These are phyloP conservation scores for Aspergillus glaucus DNA, from an alignment of 2,329 filamentous ascomycete species.

Conservation along the genomic window DNA sequence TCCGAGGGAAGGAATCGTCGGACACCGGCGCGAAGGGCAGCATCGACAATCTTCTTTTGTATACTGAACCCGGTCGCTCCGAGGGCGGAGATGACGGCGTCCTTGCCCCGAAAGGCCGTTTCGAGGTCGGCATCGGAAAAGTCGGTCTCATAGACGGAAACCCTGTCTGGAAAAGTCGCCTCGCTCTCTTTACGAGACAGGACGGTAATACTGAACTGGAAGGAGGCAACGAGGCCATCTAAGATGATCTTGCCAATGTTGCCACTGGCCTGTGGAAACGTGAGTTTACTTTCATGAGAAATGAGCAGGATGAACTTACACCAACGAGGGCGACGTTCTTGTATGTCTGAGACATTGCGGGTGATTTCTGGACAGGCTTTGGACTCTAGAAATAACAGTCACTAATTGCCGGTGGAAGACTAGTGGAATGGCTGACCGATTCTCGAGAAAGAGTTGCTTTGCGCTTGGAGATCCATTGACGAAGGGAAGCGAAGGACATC, in stretches of 20 bases:
- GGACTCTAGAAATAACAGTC: too few relatives aligned
- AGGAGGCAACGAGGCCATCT: not conserved
- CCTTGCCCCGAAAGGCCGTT: constrained; percentile 21
- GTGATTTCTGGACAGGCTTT: too few relatives aligned
- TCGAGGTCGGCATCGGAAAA: constrained; percentile 19
- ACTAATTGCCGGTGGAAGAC: too few relatives aligned
- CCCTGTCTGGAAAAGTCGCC: constrained; percentile 11
- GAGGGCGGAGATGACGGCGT: constrained; percentile 25
- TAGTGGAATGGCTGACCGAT: too few relatives aligned
- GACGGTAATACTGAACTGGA: not conserved
- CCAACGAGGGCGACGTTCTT: constrained; percentile 13
- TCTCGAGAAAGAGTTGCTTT: not conserved
- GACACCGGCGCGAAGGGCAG: constrained; percentile 25
- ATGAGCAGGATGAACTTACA: constrained; percentile 5
- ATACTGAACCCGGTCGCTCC: constrained; percentile 16
- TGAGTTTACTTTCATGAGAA: not conserved
- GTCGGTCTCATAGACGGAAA: constrained; percentile 17
- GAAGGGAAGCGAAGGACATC: not conserved
- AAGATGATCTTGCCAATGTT: constrained; percentile 15
- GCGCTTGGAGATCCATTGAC: not conserved
- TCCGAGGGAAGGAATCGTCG: constrained; percentile 30
- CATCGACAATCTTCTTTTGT: constrained; percentile 28
- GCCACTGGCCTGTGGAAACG: constrained; percentile 15
- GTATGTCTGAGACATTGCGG: not conserved
- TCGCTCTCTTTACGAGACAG: not conserved